Conservation (phyloP, 2,329 filamentous ascomycete species). For the Bipolaris victoriae region DNA sequence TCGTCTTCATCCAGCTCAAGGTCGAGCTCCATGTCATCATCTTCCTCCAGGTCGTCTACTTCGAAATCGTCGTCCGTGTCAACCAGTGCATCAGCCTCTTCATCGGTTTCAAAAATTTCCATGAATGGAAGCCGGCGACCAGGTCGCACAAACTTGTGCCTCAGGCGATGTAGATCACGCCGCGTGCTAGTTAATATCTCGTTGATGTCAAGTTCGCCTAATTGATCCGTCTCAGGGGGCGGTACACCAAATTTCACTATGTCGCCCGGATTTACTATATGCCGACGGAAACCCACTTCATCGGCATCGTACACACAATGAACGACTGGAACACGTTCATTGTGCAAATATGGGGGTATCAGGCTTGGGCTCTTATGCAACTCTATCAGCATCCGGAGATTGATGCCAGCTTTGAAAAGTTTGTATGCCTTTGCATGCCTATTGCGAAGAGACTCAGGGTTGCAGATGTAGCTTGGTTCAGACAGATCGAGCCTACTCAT, state of each 20-base stretch:
- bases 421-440: slow-evolving; percentile 38
- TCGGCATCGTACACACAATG: slow-evolving; percentile 39
- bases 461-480: slow-evolving; percentile 31
- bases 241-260: not conserved
- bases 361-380: slow-evolving; percentile 26
- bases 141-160: slow-evolving; percentile 14
- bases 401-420: slow-evolving; percentile 35
- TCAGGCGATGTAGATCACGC: slow-evolving; percentile 16
- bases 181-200: slow-evolving; percentile 18
- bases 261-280: slow-evolving; percentile 12
- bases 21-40: slow-evolving; percentile 20
- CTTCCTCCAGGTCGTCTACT: slow-evolving; percentile 13
- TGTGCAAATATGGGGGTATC: slow-evolving; percentile 44
- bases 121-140: not conserved
- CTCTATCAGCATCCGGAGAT: slow-evolving; percentile 36
- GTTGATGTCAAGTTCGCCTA: slow-evolving; percentile 24
- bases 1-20: slow-evolving; percentile 17
- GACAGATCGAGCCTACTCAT: slow-evolving; percentile 10
- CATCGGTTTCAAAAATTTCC: slow-evolving; percentile 5
- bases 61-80: slow-evolving; percentile 8
- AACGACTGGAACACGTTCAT: slow-evolving; percentile 32
- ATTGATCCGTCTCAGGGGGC: slow-evolving; percentile 33
- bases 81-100: not conserved
- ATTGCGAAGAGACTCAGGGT: slow-evolving; percentile 29
- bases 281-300: slow-evolving; percentile 55